Base-by-base conservation (phyloP, 2,329 filamentous ascomycete species). In the Cercospora berteroae region DNA sequence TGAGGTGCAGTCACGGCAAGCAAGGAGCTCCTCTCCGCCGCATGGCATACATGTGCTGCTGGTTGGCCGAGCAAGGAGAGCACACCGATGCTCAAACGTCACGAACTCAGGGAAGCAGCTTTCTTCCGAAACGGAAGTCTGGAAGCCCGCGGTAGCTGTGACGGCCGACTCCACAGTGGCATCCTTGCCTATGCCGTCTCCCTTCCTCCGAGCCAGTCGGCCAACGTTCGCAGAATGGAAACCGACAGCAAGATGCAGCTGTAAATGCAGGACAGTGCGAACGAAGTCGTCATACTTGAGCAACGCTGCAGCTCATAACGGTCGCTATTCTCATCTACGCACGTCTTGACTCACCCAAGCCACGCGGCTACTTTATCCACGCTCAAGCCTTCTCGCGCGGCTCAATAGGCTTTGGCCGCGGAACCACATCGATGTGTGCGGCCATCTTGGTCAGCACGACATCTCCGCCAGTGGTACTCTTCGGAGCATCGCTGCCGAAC, bases 401-500 rank as follows among this genome's bases (percentile, higher is more conserved):
- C 65, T 61, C 59, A 59, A 71, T 70, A 25, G 71, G 69, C 66
- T 67, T 66, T 33, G 64, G 42, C 2, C 63, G 58, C 62, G 68
- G 55, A 12, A 63, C 63, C 27, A 64, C 63, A 64, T 71, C 67
- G 36, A 70, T 66, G 48, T 69, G 48, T 10, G 63, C 57, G 18
- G 63, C n/a, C 63, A 69, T 59, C 60, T 69, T 70, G n/a, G 66
- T 69, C 64, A 72, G 55, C 39, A 48, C 33, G n/a, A 80, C 66
- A 4, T 81, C 78, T 64, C 81, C 80, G 6, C 63, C 63, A 1
- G 33, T 67, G 27, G 57, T 64, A 7, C 52, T 42, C 13, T 31
- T 60, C 4, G 68, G 68, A 33, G 13, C 61, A 48, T 65, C 76
- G 58, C 79, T 62, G 31, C 57, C 65, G 75, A 72, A 80, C 78